Conservation (phyloP, 2,329 filamentous ascomycete species). For the Neonectria magnoliae region DNA sequence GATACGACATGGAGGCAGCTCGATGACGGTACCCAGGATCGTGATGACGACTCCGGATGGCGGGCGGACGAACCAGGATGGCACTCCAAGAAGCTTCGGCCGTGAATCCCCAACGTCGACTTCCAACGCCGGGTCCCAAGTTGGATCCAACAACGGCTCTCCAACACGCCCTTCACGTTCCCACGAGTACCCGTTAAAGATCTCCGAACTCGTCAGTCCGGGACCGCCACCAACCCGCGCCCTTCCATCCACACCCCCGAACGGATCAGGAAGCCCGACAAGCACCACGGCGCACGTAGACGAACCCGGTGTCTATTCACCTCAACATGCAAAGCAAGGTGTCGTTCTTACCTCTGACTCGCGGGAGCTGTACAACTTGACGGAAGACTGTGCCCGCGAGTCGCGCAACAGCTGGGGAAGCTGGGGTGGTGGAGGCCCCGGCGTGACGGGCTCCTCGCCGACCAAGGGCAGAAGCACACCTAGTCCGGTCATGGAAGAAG, state of each 20-base stretch:
- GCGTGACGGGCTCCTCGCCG: conserved; percentile 14
- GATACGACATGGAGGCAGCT: conserved; percentile 22
- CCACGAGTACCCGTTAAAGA: conserved; percentile 23
- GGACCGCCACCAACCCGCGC: conserved; percentile 59
- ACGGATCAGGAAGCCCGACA: conserved; percentile 27
- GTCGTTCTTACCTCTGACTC: conserved; percentile 37
- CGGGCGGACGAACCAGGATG: conserved; percentile 9
- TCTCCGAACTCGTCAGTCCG: conserved; percentile 42
- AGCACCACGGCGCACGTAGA: conserved; percentile 22
- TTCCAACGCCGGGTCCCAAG: not conserved
- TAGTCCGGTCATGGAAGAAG: conserved; percentile 35
- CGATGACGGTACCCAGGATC: conserved; percentile 29
- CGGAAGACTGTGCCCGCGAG: conserved; percentile 45
- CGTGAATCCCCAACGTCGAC: conserved; percentile 20
- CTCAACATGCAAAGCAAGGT: conserved; percentile 25
- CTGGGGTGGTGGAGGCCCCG: conserved; percentile 35
- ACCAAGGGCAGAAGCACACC: conserved; percentile 8
- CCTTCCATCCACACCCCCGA: conserved; percentile 43
- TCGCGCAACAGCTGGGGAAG: conserved; percentile 48
- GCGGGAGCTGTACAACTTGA: conserved; percentile 44
- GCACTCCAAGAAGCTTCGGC: conserved; percentile 9
- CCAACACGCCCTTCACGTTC: conserved; percentile 26
- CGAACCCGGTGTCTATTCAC: conserved; percentile 18
- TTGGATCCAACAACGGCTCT: conserved; percentile 20
- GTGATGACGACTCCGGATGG: conserved; percentile 30